Percentiles rank a stretch among this genome's conserved stretches.
These are phyloP conservation scores for Clathrospora elynae DNA, from an alignment of 2,329 filamentous ascomycete species.

Conservation along the genomic window DNA sequence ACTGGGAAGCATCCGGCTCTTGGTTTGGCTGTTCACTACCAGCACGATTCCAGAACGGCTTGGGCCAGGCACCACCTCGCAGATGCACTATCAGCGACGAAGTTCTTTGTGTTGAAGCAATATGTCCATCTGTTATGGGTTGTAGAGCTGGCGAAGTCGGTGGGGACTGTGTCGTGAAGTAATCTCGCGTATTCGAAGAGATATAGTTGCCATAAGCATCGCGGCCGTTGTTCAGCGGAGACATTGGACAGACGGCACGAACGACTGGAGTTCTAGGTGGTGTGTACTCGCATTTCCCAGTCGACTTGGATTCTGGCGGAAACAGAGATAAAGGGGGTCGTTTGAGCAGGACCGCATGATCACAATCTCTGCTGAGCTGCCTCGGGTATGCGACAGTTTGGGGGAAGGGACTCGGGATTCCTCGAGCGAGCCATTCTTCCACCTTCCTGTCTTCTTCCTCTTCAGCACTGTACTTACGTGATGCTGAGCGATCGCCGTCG, in stretches of 20 bases:
- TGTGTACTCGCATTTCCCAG: conserved; percentile 11
- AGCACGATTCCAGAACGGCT: conserved; percentile 8
- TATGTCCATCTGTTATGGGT: neutral
- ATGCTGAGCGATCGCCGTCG: neutral
- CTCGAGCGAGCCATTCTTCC: conserved; percentile 9
- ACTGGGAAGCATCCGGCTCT: neutral
- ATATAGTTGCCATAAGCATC: conserved; percentile 22
- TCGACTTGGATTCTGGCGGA: conserved; percentile 4
- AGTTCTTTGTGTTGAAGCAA: neutral
- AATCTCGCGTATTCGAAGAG: conserved; percentile 15
- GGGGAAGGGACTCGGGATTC: neutral
- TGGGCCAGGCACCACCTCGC: conserved; percentile 4
- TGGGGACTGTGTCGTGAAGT: conserved; percentile 1
- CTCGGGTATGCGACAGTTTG: neutral
- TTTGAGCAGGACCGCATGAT: neutral
- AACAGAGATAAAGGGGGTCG: conserved; percentile 5
- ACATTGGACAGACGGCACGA: conserved; percentile 7
- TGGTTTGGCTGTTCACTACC: neutral
- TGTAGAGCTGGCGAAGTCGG: neutral
- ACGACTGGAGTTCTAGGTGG: conserved; percentile 1
- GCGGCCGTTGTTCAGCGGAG: conserved; percentile 19
- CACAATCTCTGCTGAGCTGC: neutral
- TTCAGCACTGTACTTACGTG: neutral
- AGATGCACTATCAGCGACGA: neutral
- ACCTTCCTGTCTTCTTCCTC: conserved; percentile 2